Conservation (phyloP, 129 eudicot genomes). For the Flaveria brownii region DNA sequence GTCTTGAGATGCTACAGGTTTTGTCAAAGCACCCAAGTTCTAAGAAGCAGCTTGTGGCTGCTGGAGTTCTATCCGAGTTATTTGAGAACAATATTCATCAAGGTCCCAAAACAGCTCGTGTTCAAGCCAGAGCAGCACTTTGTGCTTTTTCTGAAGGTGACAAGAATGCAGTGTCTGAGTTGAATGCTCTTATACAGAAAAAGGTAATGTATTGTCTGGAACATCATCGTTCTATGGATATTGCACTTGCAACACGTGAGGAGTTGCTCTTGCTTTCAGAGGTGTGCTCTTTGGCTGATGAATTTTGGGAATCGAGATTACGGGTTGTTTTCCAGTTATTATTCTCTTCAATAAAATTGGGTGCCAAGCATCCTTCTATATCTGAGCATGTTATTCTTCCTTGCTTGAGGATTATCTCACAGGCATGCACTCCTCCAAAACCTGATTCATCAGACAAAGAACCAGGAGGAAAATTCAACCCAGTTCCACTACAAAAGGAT, state of each 20-base stretch:
- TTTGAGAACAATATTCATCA: slow-evolving; percentile 98
- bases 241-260: slow-evolving; percentile 92
- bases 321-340: slow-evolving; percentile 92
- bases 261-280: slow-evolving; percentile 92
- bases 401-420: slow-evolving; percentile 88
- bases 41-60: slow-evolving; percentile 81
- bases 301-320: slow-evolving; percentile 95
- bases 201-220: slow-evolving; percentile 94
- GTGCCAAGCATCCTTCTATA: slow-evolving; percentile 95
- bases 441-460: slow-evolving; percentile 88
- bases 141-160: slow-evolving; percentile 98
- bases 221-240: slow-evolving; percentile 98
- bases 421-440: slow-evolving; percentile 96
- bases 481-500: slow-evolving; percentile 47
- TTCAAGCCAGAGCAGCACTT: slow-evolving; percentile 93
- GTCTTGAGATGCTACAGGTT: slow-evolving; percentile 92
- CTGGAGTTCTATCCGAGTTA: slow-evolving; percentile 88
- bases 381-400: slow-evolving; percentile 97
- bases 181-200: slow-evolving; percentile 81
- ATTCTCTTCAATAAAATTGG: slow-evolving; percentile 86
- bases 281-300: slow-evolving; percentile 90
- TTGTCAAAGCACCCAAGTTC: slow-evolving; percentile 83
- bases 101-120: slow-evolving; percentile 96
- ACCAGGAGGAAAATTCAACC: slow-evolving; percentile 49
- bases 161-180: slow-evolving; percentile 70